These are phyloP conservation scores for Piloderma croceum DNA, from an alignment of 768 basidiomycete genomes.

Conservation along the genomic window DNA sequence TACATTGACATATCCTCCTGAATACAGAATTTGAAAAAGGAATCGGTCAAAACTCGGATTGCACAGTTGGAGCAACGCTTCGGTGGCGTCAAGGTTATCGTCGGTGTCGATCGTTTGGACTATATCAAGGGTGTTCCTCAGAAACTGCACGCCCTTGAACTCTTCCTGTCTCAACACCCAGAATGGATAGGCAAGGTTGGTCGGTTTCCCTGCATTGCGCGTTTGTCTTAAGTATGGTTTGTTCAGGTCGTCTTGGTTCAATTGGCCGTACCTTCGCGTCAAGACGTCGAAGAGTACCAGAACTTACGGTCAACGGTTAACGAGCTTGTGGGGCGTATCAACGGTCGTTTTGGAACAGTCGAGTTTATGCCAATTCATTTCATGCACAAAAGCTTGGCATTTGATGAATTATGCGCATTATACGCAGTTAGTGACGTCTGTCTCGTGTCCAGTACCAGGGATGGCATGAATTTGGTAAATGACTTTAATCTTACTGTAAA, in stretches of 20 bases:
- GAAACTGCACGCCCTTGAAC: constrained; percentile 92
- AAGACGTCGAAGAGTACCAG: constrained; percentile 99
- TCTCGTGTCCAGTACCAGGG: constrained; percentile 88
- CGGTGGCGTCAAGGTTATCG: constrained; percentile 92
- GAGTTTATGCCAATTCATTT: constrained; percentile 99
- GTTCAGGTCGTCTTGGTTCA: constrained; percentile 87
- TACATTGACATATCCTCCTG: not conserved
- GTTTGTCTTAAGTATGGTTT: too few relatives aligned
- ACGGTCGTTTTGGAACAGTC: constrained; percentile 97
- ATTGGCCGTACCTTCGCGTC: constrained; percentile 93
- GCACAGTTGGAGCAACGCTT: constrained; percentile 83
- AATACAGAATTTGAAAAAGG: constrained; percentile 73
- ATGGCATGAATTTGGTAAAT: constrained; percentile 97
- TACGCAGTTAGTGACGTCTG: constrained; percentile 97
- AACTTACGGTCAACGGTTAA: constrained; percentile 94
- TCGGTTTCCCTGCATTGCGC: not conserved
- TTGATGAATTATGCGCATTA: constrained; percentile 95
- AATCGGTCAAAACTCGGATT: constrained; percentile 76
- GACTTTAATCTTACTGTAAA: constrained; percentile 20
- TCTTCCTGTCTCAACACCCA: constrained; percentile 95
- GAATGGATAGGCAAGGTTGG: constrained; percentile 97
- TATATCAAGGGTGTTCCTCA: constrained; percentile 99
- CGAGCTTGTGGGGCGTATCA: constrained; percentile 96
- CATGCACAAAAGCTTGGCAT: constrained; percentile 91
- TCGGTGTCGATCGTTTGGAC: constrained; percentile 96